These are phyloP conservation scores for Xylaria intraflava DNA, from an alignment of 495 filamentous ascomycete species.

Conservation along the genomic window DNA sequence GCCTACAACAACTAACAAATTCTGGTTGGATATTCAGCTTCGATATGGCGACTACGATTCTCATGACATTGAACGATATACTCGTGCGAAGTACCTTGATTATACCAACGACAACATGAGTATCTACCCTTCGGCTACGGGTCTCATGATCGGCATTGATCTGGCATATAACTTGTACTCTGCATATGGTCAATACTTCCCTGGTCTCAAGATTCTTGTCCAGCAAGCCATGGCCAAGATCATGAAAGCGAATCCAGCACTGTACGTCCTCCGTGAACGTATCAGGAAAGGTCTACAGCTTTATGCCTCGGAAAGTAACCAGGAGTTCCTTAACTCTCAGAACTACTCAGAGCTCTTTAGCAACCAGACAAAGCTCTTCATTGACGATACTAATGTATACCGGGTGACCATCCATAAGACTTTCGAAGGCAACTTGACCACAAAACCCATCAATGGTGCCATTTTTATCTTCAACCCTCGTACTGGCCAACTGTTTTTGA, in stretches of 20 bases:
- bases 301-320: conserved; percentile 97
- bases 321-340: conserved; percentile 98
- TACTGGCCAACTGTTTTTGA: conserved; percentile 95
- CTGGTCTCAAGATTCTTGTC: conserved; percentile 89
- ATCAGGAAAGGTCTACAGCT: conserved; percentile 98
- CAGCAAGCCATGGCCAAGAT: conserved; percentile 99
- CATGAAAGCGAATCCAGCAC: conserved; percentile 97
- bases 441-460: conserved; percentile 98
- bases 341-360: conserved; percentile 99
- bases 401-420: conserved; percentile 99
- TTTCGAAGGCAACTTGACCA: conserved; percentile 98
- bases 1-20: conserved; percentile 94
- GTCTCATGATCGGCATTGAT: conserved; percentile 97
- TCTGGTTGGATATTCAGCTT: conserved; percentile 98
- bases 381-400: conserved; percentile 99
- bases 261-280: conserved; percentile 95
- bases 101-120: conserved; percentile 99
- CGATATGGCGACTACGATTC: conserved; percentile 99
- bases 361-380: conserved; percentile 98
- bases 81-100: conserved; percentile 96
- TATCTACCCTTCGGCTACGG: conserved; percentile 96
- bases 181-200: conserved; percentile 98
- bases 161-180: conserved; percentile 98
- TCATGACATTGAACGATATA: conserved; percentile 97
- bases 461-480: conserved; percentile 99